A percentile compares a stretch with the other conserved stretches of the same genome.
Conservation (phyloP, 352 stramenopile species). For the Phytophthora citrophthora region DNA sequence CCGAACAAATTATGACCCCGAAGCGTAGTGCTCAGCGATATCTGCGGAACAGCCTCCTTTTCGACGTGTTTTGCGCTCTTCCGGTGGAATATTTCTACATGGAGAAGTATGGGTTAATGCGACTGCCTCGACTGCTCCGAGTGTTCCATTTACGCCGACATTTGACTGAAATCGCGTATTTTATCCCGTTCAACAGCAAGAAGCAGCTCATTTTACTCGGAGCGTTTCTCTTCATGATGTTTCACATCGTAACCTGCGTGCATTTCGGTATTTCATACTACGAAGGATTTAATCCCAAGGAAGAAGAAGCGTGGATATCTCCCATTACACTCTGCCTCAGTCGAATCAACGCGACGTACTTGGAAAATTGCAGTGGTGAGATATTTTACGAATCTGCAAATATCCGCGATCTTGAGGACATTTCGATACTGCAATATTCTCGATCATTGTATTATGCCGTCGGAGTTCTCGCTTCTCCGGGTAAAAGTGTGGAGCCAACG, state of each 20-base stretch:
- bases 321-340: constrained; percentile 27
- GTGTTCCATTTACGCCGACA: constrained; percentile 36
- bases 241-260: constrained; percentile 59
- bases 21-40: constrained; percentile 48
- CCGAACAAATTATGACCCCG: constrained; percentile 63
- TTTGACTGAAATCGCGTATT: constrained; percentile 46
- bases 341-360: constrained; percentile 23
- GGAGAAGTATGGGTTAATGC: constrained; percentile 37
- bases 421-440: constrained; percentile 38
- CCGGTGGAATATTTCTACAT: constrained; percentile 44
- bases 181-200: constrained; percentile 52
- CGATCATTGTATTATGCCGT: constrained; percentile 53
- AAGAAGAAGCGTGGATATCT: constrained; percentile 46
- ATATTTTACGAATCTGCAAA: constrained; percentile 9
- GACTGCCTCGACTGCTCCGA: constrained; percentile 51
- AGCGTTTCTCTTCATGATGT: constrained; percentile 51
- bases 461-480: constrained; percentile 45
- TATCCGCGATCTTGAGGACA: constrained; percentile 15
- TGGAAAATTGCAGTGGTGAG: constrained; percentile 16
- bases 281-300: constrained; percentile 39
- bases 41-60: constrained; percentile 35
- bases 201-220: constrained; percentile 52
- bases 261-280: constrained; percentile 42
- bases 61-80: constrained; percentile 56
- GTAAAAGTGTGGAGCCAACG: constrained; percentile 50